phyloP scores from a whole-genome alignment of 139 green algal genomes.

The Micractinium conductrix region DNA sequence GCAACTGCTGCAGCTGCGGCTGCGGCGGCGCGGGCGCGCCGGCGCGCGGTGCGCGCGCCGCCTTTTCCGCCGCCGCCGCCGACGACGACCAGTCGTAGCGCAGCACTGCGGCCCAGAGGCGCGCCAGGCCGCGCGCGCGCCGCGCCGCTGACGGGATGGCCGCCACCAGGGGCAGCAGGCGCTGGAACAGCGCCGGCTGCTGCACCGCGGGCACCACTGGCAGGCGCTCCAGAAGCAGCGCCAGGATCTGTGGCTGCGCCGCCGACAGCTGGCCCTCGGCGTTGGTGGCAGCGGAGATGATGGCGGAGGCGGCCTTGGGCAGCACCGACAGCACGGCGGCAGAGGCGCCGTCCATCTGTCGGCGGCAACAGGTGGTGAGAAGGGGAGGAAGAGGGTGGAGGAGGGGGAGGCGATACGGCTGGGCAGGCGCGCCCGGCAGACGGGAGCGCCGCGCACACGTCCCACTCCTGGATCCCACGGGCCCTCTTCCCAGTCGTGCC shows the following conservation, averaged over 20 bases:
- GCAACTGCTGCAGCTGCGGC: slow-evolving; percentile 41
- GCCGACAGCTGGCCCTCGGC: slow-evolving; percentile 27
- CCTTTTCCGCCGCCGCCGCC: not conserved
- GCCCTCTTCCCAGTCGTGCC: no score
- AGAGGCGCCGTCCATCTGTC: slow-evolving; percentile 39
- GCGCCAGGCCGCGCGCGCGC: slow-evolving; percentile 27
- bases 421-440: not conserved
- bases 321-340: slow-evolving; percentile 36
- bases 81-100: slow-evolving; percentile 36
- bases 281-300: slow-evolving; percentile 22
- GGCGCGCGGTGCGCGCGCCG: not conserved
- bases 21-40: not conserved
- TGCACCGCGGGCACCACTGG: slow-evolving; percentile 34
- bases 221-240: slow-evolving; percentile 35
- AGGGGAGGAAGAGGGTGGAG: not conserved
- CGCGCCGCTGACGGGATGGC: slow-evolving; percentile 32
- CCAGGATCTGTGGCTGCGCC: slow-evolving; percentile 30
- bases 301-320: slow-evolving; percentile 24
- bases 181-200: slow-evolving; percentile 41
- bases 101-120: slow-evolving; percentile 37
- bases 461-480: no score
- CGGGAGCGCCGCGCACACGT: not conserved
- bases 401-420: not conserved
- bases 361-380: not conserved
- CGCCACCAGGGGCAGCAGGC: slow-evolving; percentile 39